Conservation (phyloP, 768 basidiomycete genomes). For the Chalciporus pseudorubinellus region DNA sequence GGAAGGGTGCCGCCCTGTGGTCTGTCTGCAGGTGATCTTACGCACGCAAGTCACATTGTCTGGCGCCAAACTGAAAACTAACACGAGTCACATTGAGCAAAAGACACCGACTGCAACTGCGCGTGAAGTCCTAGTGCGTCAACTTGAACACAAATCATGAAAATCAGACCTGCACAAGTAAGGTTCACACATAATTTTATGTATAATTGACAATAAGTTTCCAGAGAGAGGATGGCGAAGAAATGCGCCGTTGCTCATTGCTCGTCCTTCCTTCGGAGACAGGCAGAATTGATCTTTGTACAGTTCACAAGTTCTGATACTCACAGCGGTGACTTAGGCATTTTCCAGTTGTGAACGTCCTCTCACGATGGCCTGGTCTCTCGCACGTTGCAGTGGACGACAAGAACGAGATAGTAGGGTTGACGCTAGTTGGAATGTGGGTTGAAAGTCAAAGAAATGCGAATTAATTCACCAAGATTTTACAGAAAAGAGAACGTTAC, state of each 20-base stretch:
- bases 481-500: slow-evolving; percentile 7
- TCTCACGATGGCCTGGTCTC: slow-evolving; percentile 1
- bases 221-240: slow-evolving; percentile 3
- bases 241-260: slow-evolving; percentile 1
- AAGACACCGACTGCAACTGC: too few relatives aligned
- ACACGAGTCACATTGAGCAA: too few relatives aligned
- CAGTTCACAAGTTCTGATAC: too few relatives aligned
- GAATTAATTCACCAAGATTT: neutral
- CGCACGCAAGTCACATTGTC: neutral
- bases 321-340: too few relatives aligned
- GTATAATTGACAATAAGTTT: neutral
- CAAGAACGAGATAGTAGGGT: slow-evolving; percentile 1
- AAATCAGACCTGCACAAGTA: slow-evolving; percentile 3
- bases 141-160: neutral
- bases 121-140: neutral
- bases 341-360: neutral
- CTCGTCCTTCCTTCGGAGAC: neutral
- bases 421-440: slow-evolving; percentile 11
- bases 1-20: too few relatives aligned
- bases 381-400: slow-evolving; percentile 5
- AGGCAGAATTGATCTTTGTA: neutral
- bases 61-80: neutral
- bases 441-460: neutral
- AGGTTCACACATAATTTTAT: neutral
- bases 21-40: too few relatives aligned